Conservation (phyloP, 306 rosid species). For the Cucurbita pepo region DNA sequence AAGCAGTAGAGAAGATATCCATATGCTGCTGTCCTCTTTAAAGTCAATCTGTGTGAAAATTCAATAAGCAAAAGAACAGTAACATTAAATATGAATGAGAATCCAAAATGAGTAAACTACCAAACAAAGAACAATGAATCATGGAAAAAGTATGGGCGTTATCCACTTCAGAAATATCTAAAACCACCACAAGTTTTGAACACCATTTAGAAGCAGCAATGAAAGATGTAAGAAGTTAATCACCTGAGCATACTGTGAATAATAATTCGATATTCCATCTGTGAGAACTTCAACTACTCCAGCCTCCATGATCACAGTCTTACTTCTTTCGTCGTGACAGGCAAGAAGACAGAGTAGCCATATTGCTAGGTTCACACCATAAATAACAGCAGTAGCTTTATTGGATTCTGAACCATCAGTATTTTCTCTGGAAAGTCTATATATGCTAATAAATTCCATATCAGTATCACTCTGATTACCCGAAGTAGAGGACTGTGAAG, state of each 20-base stretch:
- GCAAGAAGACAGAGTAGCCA: conserved; percentile 88
- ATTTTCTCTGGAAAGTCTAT: conserved; percentile 44
- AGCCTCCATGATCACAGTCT: conserved; percentile 66
- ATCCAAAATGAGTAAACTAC: not conserved
- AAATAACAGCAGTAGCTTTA: conserved; percentile 39
- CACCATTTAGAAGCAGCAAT: not conserved
- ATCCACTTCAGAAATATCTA: not conserved
- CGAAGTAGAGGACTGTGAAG: conserved; percentile 25
- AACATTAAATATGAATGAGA: not conserved
- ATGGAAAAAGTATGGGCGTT: not conserved
- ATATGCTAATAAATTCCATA: conserved; percentile 51
- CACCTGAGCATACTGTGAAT: conserved; percentile 72
- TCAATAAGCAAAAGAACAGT: conserved; percentile 13
- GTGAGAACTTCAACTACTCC: conserved; percentile 84
- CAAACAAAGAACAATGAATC: conserved; percentile 5
- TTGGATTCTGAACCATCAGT: conserved; percentile 23
- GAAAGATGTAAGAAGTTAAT: conserved; percentile 1
- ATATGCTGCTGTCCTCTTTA: conserved; percentile 82
- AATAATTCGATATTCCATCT: conserved; percentile 65
- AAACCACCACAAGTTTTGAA: not conserved
- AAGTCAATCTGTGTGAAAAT: conserved; percentile 47
- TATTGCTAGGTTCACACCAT: conserved; percentile 57
- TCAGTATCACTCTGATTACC: conserved; percentile 25
- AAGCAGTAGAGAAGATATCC: conserved; percentile 74
- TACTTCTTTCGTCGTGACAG: conserved; percentile 63